A percentile compares a stretch with the other conserved stretches of the same genome.
These are phyloP conservation scores for Neurospora tetrasperma DNA, from an alignment of 495 filamentous ascomycete species.

Conservation along the genomic window DNA sequence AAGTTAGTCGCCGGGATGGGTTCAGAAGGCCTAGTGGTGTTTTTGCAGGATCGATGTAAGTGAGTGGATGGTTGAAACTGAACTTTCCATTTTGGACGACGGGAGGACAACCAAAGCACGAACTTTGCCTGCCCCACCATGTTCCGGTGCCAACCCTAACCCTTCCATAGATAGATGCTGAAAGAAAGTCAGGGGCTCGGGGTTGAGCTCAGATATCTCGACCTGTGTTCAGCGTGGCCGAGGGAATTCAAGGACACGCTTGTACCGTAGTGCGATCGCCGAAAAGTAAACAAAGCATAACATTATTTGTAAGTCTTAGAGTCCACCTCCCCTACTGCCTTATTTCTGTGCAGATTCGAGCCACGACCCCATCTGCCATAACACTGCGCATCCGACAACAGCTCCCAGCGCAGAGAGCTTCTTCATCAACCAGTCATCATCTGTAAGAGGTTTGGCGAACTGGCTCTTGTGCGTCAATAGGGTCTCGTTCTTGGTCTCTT, in stretches of 20 bases:
- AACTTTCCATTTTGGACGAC: not conserved
- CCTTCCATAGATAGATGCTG: not conserved
- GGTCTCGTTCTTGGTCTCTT: slow-evolving; percentile 18
- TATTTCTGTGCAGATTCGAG: slow-evolving; percentile 25
- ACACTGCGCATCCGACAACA: slow-evolving; percentile 53
- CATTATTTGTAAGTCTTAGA: not conserved
- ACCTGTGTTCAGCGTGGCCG: not conserved
- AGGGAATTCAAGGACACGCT: not conserved
- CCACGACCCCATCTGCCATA: slow-evolving; percentile 55
- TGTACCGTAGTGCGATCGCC: not conserved
- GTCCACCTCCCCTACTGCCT: not conserved
- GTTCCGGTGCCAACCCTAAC: not conserved
- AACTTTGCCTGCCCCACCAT: not conserved
- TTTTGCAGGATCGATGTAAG: not conserved
- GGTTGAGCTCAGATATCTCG: not conserved
- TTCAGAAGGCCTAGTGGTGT: not conserved
- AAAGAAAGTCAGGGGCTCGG: not conserved
- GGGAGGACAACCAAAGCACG: not conserved
- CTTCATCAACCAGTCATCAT: slow-evolving; percentile 60
- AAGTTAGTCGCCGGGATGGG: not conserved
- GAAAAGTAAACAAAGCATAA: not conserved
- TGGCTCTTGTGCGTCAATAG: slow-evolving; percentile 27
- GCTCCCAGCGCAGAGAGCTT: slow-evolving; percentile 55
- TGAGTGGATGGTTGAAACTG: not conserved
- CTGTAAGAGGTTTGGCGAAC: slow-evolving; percentile 51